phyloP scores from a whole-genome alignment of 306 rosid genomes.

The Vicia faba region DNA sequence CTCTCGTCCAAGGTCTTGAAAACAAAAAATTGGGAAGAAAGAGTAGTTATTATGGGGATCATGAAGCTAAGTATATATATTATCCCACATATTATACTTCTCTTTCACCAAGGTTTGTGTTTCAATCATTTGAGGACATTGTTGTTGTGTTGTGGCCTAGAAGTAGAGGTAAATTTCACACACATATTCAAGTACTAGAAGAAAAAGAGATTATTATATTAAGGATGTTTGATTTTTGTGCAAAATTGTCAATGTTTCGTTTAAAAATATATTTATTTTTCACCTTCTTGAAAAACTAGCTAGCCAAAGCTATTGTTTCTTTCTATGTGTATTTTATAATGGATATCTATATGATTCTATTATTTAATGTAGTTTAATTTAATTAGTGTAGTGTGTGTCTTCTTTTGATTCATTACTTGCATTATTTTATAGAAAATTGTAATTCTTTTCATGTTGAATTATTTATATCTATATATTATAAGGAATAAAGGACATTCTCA shows the following conservation, averaged over 20 bases:
- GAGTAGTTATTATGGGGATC: constrained; percentile 17
- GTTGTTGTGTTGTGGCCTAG: constrained; percentile 32
- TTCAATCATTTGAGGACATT: constrained; percentile 37
- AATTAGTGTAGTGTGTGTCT: constrained; percentile 30
- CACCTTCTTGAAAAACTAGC: constrained; percentile 35
- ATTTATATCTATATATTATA: background rate
- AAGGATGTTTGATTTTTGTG: constrained; percentile 35
- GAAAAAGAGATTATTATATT: constrained; percentile 15
- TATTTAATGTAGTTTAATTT: constrained; percentile 15
- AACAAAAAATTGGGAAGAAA: background rate
- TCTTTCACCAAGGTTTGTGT: constrained; percentile 39
- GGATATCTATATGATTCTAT: constrained; percentile 39
- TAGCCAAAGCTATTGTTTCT: constrained; percentile 35
- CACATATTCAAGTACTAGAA: constrained; percentile 40
- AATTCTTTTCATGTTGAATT: constrained; percentile 30
- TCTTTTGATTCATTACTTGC: constrained; percentile 28
- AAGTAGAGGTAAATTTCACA: constrained; percentile 43
- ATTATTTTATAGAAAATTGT: background rate
- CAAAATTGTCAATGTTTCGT: constrained; percentile 42
- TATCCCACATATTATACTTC: constrained; percentile 11
- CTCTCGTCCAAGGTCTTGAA: constrained; percentile 88
- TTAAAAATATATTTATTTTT: constrained; percentile 38
- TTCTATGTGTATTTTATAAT: constrained; percentile 37
- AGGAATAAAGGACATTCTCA: too few relatives aligned
- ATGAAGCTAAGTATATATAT: constrained; percentile 16